Evolutionary conservation across 23 red algal genomes (phyloP), one percentile per base, ranked within the genome.

Genomic region (Gracilaria vermiculophylla): DNA sequence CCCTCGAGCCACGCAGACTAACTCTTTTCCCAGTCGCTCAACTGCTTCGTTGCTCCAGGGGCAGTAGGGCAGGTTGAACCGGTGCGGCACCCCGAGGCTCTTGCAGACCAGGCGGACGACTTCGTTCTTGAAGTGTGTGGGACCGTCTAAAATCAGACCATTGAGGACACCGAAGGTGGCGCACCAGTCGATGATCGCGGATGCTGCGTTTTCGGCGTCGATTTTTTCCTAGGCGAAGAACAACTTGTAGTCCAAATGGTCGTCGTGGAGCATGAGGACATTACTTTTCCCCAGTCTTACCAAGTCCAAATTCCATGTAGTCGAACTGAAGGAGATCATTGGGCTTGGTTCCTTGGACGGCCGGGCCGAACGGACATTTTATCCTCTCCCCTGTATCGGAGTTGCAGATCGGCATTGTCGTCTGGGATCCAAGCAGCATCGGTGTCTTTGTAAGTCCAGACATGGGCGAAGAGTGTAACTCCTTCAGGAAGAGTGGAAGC

Each of bases 291-390:
- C 62, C 81, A 5, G 0, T 17, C 31, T 71, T 19, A 33, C 31
- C 13, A 8, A 0, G 13, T 34, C 50, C 81, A 23, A 85, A 15
- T 20, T 70, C 58, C 12, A 71, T 52, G 81, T 85, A 70, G 61
- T 85, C 81, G 65, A 87, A 87, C 65, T 75, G 65, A 5, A 87
- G 64, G 1, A 87, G 51, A 21, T 87, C 64, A 44, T 87, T 87
- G 8, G 47, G 3, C 40, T 87, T 85, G 4, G 81, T 71, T 2
- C 61, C 57, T 2, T 69, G 57, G 58, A 69, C 37, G 64, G 57
- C 11, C 35, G 81, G 32, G 39, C 61, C 58, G 54, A 69, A 72
- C 16, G 81, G 81, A 53, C 81, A 60, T 72, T 56, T 3, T 3
- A 85, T 70, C 58, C 49, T 85, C 61, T 85, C 58, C 64, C 81